Conservation (phyloP, 176 grass and related monocot genomes). For the Ensete ventricosum region DNA sequence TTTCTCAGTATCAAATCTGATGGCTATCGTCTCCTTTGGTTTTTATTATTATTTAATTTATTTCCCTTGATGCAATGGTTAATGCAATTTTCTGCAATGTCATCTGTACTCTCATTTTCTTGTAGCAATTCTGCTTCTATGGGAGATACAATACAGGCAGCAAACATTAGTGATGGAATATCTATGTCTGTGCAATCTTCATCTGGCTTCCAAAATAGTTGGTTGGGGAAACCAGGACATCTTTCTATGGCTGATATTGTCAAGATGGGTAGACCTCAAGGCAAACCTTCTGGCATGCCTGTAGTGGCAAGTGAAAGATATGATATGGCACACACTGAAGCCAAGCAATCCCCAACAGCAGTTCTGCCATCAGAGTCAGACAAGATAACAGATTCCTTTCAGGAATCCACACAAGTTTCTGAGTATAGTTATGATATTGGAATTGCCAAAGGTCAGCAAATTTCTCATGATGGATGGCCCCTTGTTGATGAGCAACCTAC, state of each 20-base stretch:
- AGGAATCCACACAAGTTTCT: slow-evolving; percentile 37
- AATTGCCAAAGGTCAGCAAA: slow-evolving; percentile 15
- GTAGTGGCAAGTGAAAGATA: slow-evolving; percentile 43
- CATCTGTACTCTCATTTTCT: slow-evolving; percentile 21
- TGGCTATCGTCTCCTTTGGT: not conserved
- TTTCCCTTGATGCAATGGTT: not conserved
- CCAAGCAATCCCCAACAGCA: slow-evolving; percentile 38
- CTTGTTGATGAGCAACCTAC: slow-evolving; percentile 39
- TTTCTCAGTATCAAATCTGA: too few relatives aligned
- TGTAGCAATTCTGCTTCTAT: slow-evolving; percentile 32
- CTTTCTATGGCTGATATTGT: slow-evolving; percentile 93
- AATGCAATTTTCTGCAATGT: slow-evolving; percentile 4
- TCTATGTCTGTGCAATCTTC: slow-evolving; percentile 40
- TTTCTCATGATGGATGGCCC: slow-evolving; percentile 53
- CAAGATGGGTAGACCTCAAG: slow-evolving; percentile 75
- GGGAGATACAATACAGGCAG: slow-evolving; percentile 27
- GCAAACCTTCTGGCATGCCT: slow-evolving; percentile 36
- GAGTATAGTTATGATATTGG: slow-evolving; percentile 26
- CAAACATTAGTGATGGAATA: slow-evolving; percentile 38
- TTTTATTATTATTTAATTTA: not conserved
- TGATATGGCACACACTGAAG: slow-evolving; percentile 56
- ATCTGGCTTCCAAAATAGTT: slow-evolving; percentile 58
- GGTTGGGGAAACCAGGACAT: slow-evolving; percentile 69
- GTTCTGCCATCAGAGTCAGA: slow-evolving; percentile 34
- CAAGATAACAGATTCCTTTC: slow-evolving; percentile 20